phyloP scores from a whole-genome alignment of 805 yeast genomes.

The Saccharomycopsis sp. region DNA sequence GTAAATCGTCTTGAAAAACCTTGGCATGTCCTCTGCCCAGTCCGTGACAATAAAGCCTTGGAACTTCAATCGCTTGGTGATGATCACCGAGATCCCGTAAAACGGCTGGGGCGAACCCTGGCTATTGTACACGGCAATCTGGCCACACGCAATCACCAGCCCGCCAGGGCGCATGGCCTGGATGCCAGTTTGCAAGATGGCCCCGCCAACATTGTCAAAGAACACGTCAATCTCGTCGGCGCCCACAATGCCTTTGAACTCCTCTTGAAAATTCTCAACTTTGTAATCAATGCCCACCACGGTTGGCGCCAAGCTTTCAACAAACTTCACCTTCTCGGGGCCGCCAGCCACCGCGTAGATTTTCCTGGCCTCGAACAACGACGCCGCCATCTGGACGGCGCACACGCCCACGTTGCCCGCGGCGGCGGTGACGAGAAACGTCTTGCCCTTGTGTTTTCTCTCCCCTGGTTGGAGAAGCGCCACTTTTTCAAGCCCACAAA shows the following conservation, averaged over 20 bases:
- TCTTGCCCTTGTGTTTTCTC: conserved; percentile 32
- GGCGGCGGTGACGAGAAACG: conserved; percentile 52
- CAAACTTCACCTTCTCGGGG: conserved; percentile 42
- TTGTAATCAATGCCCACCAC: conserved; percentile 46
- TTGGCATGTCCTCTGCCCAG: conserved; percentile 30
- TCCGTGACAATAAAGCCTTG: conserved; percentile 48
- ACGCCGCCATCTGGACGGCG: conserved; percentile 48
- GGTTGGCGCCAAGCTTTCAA: conserved; percentile 46
- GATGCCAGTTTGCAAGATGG: conserved; percentile 36
- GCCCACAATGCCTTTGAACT: conserved; percentile 30
- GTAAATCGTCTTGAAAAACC: conserved; percentile 31
- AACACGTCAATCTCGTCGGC: conserved; percentile 33
- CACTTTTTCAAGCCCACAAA: too few relatives aligned
- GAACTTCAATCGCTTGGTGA: conserved; percentile 42
- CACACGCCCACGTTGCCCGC: conserved; percentile 67
- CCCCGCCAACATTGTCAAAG: conserved; percentile 61
- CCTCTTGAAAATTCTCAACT: conserved; percentile 23
- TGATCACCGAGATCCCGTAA: conserved; percentile 33
- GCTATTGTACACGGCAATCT: conserved; percentile 52
- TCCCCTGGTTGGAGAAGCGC: too few relatives aligned
- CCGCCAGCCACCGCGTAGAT: conserved; percentile 60
- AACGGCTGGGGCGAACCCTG: conserved; percentile 32
- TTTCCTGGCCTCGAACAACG: conserved; percentile 41
- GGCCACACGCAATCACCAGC: conserved; percentile 51
- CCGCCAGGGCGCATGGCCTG: conserved; percentile 31